These are phyloP conservation scores for Clausena lansium DNA, from an alignment of 345 rosid genomes.

Conservation along the genomic window DNA sequence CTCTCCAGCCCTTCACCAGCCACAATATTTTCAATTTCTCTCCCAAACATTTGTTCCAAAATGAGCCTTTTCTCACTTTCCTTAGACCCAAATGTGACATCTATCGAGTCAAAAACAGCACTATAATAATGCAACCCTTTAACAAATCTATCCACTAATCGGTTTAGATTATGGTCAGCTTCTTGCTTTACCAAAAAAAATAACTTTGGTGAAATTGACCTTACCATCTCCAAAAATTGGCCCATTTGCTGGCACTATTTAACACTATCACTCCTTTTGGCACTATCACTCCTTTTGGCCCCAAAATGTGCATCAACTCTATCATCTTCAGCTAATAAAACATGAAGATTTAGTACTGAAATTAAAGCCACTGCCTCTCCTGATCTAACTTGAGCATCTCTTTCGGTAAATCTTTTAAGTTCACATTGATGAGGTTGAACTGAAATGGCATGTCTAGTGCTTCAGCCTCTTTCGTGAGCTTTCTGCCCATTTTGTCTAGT, in stretches of 20 bases:
- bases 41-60: conserved; percentile 53
- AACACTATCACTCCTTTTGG: conserved; percentile 10
- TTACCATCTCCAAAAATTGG: conserved; percentile 30
- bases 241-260: conserved; percentile 35
- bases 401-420: conserved; percentile 29
- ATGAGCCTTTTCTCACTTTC: conserved; percentile 24
- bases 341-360: conserved; percentile 45
- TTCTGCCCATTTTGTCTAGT: conserved; percentile 35
- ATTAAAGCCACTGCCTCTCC: conserved; percentile 47
- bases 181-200: conserved; percentile 47
- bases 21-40: conserved; percentile 50
- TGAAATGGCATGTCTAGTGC: conserved; percentile 39
- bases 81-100: conserved; percentile 15
- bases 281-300: conserved; percentile 16
- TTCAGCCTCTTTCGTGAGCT: conserved; percentile 45
- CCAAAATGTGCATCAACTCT: conserved; percentile 45
- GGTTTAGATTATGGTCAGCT: conserved; percentile 37
- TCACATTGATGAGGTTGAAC: conserved; percentile 33
- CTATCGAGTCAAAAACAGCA: conserved; percentile 46
- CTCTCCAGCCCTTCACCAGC: conserved; percentile 54
- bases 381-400: conserved; percentile 35
- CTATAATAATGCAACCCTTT: conserved; percentile 56
- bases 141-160: conserved; percentile 35
- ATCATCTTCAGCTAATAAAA: conserved; percentile 47
- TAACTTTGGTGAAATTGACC: conserved; percentile 35